Conservation (phyloP, 768 basidiomycete species). For the Leccinum disarticulatum region DNA sequence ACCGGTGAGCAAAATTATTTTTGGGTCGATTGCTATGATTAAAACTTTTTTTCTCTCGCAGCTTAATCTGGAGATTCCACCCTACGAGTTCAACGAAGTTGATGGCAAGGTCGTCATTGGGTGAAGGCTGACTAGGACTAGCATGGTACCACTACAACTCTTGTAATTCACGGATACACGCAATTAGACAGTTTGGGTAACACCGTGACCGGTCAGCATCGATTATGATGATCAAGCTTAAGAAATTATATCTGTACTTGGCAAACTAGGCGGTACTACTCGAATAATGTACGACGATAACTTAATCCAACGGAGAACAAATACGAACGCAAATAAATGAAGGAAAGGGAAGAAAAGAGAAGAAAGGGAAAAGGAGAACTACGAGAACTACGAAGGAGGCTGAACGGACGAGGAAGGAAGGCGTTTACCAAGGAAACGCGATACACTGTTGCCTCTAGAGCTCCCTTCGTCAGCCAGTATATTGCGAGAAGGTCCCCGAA, state of each 20-base stretch:
- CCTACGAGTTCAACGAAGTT: slow-evolving; percentile 82
- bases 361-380: not conserved
- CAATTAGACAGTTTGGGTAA: slow-evolving; percentile 25
- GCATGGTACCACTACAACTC: slow-evolving; percentile 12
- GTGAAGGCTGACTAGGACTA: slow-evolving; percentile 36
- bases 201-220: not conserved
- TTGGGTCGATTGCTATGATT: slow-evolving; percentile 3
- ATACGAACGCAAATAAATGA: not conserved
- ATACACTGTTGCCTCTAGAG: slow-evolving; percentile 15
- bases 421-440: slow-evolving; percentile 23
- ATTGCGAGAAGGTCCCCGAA: slow-evolving; percentile 18
- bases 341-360: not conserved
- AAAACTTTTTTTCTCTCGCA: slow-evolving; percentile 29
- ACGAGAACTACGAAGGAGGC: not conserved
- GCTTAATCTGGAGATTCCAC: slow-evolving; percentile 94
- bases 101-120: slow-evolving; percentile 88
- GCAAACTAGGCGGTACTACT: not conserved
- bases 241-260: not conserved
- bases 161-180: slow-evolving; percentile 21
- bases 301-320: not conserved
- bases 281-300: not conserved
- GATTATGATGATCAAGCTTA: not conserved
- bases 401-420: slow-evolving; percentile 8
- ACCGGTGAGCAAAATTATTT: slow-evolving; percentile 57
- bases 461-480: slow-evolving; percentile 11